These are phyloP conservation scores for Trifolium repens DNA, from an alignment of 306 rosid genomes.

Conservation along the genomic window DNA sequence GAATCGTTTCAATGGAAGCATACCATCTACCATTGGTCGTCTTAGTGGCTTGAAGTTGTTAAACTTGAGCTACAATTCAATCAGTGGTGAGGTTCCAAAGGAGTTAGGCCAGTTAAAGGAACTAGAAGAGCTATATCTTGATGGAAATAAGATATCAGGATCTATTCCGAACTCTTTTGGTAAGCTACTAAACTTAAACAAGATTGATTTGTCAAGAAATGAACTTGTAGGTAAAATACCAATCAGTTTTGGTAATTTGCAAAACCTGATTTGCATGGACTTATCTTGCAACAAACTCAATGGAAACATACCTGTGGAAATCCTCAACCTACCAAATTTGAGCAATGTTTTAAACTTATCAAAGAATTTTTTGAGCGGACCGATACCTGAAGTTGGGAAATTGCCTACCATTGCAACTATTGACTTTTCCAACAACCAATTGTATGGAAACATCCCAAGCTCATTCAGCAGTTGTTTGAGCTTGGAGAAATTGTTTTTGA, in stretches of 20 bases:
- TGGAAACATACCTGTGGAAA: constrained; percentile 65
- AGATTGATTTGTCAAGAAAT: constrained; percentile 66
- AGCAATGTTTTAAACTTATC: constrained; percentile 65
- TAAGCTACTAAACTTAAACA: constrained; percentile 53
- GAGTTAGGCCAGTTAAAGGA: constrained; percentile 60
- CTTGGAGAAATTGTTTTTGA: constrained; percentile 59
- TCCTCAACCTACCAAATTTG: constrained; percentile 58
- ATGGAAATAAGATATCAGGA: constrained; percentile 58
- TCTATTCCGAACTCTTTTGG: constrained; percentile 67
- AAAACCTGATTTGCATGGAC: constrained; percentile 59
- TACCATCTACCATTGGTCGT: constrained; percentile 61
- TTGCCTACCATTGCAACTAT: constrained; percentile 49
- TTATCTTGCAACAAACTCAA: constrained; percentile 66
- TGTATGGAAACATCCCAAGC: constrained; percentile 58
- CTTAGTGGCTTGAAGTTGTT: constrained; percentile 63
- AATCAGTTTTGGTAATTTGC: constrained; percentile 54
- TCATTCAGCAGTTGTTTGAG: constrained; percentile 63
- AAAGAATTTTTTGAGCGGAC: constrained; percentile 59
- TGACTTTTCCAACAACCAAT: constrained; percentile 64
- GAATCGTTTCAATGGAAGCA: constrained; percentile 63
- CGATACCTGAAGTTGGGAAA: constrained; percentile 59
- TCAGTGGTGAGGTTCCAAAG: constrained; percentile 68
- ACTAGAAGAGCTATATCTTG: constrained; percentile 53
- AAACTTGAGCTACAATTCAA: constrained; percentile 61
- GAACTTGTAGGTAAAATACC: constrained; percentile 56